Evolutionary conservation across 2,329 filamentous ascomycete genomes (phyloP), one percentile per base, ranked within the genome.

Genomic region (Mycogone perniciosa): DNA sequence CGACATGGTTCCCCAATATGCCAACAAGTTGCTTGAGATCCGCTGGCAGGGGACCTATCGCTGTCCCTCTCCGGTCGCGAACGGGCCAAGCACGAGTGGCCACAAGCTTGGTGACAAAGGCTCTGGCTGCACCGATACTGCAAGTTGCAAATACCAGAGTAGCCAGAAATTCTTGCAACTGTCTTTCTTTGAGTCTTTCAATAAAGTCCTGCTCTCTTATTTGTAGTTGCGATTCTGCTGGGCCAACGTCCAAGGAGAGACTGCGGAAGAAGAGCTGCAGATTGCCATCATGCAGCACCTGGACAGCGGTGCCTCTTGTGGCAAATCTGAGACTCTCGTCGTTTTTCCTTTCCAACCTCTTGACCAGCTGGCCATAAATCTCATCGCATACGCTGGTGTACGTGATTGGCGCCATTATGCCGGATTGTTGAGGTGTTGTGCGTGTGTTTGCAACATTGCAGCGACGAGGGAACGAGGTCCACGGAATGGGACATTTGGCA

Each of bases 81-180:
- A 40, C 46, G 7, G 40, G 42, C 37, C 47, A 50, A 34, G 7
- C 31, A n/a, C 33, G 5, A 13, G 40, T 20, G 3, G 46, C 50
- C 7, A 64, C 51, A n/a, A 64, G 53, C 31, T 50, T 52, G 9
- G 10, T 44, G 9, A 56, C 50, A 30, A 63, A 61, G 4, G 39
- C 46, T 31, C 50, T 49, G 1, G 55, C 57, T 2, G 61, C 58
- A 13, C 60, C 59, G 11, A 62, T 53, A n/a, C 55, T 54, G 13
- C 59, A 62, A 1, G 56, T 57, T 9, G 60, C 58, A 46, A 63
- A 67, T 2, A 68, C 54, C n/a, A 68, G 40, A 13, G 61, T 63
- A 4, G 64, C 65, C 8, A 67, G 51, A 30, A 66, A 62, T 39
- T 60, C 56, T 43, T 60, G 57, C 2, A 67, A 58, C 43, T 72